Percentiles rank a stretch among this genome's conserved stretches.
Conservation (phyloP, 2,329 filamentous ascomycete genomes). For the Venturia carpophila region DNA sequence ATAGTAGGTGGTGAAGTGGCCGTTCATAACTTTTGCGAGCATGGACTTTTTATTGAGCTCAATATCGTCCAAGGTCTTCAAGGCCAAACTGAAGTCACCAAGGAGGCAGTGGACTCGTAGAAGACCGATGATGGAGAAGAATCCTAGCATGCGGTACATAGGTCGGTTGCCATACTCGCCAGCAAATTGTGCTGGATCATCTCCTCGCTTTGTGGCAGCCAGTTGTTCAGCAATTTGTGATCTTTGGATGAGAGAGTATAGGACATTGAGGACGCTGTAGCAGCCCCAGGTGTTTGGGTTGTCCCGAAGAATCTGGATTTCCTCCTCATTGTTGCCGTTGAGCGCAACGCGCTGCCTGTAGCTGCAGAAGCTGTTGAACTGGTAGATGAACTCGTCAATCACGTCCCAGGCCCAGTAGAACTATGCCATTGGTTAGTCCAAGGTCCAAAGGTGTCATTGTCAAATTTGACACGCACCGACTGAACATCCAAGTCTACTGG, state of each 20-base stretch:
- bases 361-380: slow-evolving; percentile 98
- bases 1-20: slow-evolving; percentile 99
- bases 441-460: not conserved
- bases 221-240: slow-evolving; percentile 98
- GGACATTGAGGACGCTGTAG: slow-evolving; percentile 97
- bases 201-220: slow-evolving; percentile 84
- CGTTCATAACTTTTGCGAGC: slow-evolving; percentile 98
- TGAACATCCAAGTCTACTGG: slow-evolving; percentile 95
- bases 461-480: slow-evolving; percentile 57
- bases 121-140: slow-evolving; percentile 98
- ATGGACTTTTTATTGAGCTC: slow-evolving; percentile 99
- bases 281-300: slow-evolving; percentile 99
- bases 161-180: slow-evolving; percentile 93
- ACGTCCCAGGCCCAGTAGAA: slow-evolving; percentile 99
- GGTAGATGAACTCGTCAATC: slow-evolving; percentile 99
- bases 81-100: slow-evolving; percentile 93
- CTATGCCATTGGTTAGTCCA: slow-evolving; percentile 39
- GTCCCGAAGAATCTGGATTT: slow-evolving; percentile 82
- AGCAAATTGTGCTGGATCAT: slow-evolving; percentile 79
- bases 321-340: slow-evolving; percentile 77
- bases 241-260: slow-evolving; percentile 97
- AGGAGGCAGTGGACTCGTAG: slow-evolving; percentile 93
- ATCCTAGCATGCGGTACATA: slow-evolving; percentile 95
- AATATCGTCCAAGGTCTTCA: slow-evolving; percentile 98
- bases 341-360: slow-evolving; percentile 90